Evolutionary conservation across 169 alveolate species (phyloP), one percentile per base, ranked within the genome.

Genomic region (Besnoitia besnoiti): DNA sequence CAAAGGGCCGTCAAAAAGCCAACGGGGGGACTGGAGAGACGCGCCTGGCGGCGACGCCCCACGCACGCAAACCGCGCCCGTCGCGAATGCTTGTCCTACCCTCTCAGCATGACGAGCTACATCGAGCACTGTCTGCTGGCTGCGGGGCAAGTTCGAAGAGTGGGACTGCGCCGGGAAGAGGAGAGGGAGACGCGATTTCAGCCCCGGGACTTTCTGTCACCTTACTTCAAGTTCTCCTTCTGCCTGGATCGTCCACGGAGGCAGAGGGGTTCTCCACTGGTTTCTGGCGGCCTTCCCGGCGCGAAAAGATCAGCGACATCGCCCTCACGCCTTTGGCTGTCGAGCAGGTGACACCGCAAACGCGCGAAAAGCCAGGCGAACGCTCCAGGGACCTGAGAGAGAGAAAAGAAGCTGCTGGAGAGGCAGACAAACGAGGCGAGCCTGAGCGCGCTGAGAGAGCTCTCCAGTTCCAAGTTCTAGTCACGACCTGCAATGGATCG

Each of bases 281-380:
- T 19, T n/a, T 2, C 21, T 67, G 80, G 80, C 24, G n/a, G 80
- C 80, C 80, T 37, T 8, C 7, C 80, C n/a, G 46, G 39, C 14
- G 42, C 10, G 44, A 67, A 24, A 5, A 37, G 12, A 67, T 67
- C 44, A 67, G 80, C n/a, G 80, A 67, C 44, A 67, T 67, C 24
- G 80, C 80, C 10, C 80, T 67, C 47, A 67, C 80, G 80, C 80
- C 80, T 5, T 35, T 67, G 42, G 12, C 39, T 24, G 80, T n/a
- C 42, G 46, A 50, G 30, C 62, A 33, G 80, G 8, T 16, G 80
- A 30, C 39, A 19, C 24, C 67, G 67, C 67, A 19, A n/a, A 21
- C 24, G 12, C 67, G 24, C 67, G 33, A 5, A 55, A 5, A 55
- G 30, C n/a, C 33, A n/a, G n/a, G n/a, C n/a, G n/a, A n/a, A n/a